These are phyloP conservation scores for Coniferiporia sulphurascens DNA, from an alignment of 1,284 basidiomycete genomes.

Conservation along the genomic window DNA sequence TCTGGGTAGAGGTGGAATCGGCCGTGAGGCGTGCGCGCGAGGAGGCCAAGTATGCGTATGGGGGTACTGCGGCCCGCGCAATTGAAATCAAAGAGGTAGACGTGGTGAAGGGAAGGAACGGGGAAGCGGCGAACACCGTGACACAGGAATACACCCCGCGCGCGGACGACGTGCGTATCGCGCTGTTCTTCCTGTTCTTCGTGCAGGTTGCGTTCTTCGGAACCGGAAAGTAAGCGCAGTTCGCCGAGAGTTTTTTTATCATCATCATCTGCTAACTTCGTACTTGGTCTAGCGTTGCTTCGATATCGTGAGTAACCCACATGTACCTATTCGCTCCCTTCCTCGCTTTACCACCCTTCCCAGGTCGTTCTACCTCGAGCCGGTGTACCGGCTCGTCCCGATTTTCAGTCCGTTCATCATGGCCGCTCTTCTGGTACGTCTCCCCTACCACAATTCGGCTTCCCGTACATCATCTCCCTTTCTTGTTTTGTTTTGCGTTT, in stretches of 20 bases:
- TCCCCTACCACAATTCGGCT: neutral
- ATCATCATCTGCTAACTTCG: slow-evolving; percentile 5
- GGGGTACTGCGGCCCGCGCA: too few relatives aligned
- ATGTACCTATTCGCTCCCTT: neutral
- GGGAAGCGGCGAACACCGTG: slow-evolving; percentile 12
- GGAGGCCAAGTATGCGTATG: neutral
- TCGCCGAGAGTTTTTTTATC: neutral
- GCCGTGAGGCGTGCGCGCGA: slow-evolving; percentile 30
- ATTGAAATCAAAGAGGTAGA: too few relatives aligned
- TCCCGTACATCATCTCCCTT: too few relatives aligned
- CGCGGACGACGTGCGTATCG: slow-evolving; percentile 66
- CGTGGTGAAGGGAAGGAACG: neutral
- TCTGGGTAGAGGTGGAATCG: slow-evolving; percentile 71
- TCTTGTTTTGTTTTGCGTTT: neutral
- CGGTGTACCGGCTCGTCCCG: slow-evolving; percentile 85
- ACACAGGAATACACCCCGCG: slow-evolving; percentile 42
- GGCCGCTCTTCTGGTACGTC: slow-evolving; percentile 61
- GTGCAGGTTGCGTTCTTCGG: slow-evolving; percentile 89
- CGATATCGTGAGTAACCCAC: slow-evolving; percentile 60
- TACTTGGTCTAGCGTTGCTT: slow-evolving; percentile 63
- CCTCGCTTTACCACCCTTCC: slow-evolving; percentile 9
- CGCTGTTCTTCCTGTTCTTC: slow-evolving; percentile 82
- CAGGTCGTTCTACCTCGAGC: slow-evolving; percentile 85
- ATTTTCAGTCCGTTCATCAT: slow-evolving; percentile 87
- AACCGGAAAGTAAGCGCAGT: slow-evolving; percentile 69